Evolutionary conservation across 352 stramenopile genomes (phyloP), one percentile per base, ranked within the genome.

Genomic region (Globisporangium perplexum): DNA sequence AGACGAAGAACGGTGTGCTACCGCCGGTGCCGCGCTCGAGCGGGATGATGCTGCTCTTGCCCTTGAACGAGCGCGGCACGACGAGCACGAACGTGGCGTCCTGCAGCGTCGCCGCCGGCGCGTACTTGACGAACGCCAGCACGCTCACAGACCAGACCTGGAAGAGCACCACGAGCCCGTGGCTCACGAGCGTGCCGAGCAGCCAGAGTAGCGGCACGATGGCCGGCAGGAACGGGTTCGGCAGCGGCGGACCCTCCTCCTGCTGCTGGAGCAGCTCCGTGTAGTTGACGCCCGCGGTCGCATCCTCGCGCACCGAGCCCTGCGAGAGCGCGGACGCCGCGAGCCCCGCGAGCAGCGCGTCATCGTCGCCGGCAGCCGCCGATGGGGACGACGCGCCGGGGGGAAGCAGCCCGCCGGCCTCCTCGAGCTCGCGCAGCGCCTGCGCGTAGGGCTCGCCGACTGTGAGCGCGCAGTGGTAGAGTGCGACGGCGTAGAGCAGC

Each of bases 161-260:
- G 43, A 96, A 82, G 22, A 97, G 70, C 28, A 95, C 58, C 69
- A 96, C 84, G 45, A 97, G 78, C 3, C 87, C 70, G 60, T 97
- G 88, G 57, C 84, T 70, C 33, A 90, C 77, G 39, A 90, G 66
- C 6, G 88, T 89, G 30, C 60, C 69, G 28, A 95, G 59, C 50
- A 97, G 63, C 50, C 81, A 94, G n/a, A 97, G 69, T 51, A 96
- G 58, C 6, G 90, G 86, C 55, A 93, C 83, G 52, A 97, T 96
- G 12, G 68, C 86, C 20, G 90, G 90, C 47, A 97, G 62, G 62
- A 95, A 97, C 47, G 87, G 87, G 59, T 95, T 97, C 1, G 90
- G 90, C 47, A 97, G 60, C 30, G 84, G 80, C 38, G 82, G 77
- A 0, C 74, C 78, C 6, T 86, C 76, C 48, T 83, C 69, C 17